A percentile compares a stretch with the other conserved stretches of the same genome.
Evolutionary conservation across 225 moss, liverwort and hornwort species (phyloP).

Genomic region (Marchantia polymorpha): DNA sequence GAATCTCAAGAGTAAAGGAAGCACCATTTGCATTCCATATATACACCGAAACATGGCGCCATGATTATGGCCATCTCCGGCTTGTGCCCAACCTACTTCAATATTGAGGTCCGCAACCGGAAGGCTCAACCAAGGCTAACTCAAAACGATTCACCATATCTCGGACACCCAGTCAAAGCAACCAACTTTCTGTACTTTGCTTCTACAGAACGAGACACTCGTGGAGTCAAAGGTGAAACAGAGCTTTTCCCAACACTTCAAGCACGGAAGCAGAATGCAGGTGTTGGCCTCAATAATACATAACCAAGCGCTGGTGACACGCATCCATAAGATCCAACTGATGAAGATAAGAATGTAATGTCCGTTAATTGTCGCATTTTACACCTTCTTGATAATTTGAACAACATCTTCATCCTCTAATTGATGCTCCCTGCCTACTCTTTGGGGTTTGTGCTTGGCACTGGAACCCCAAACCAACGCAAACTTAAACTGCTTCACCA

Average conservation of each 20-base stretch:
- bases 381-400: conserved; percentile 97
- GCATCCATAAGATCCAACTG: not conserved
- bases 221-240: not conserved
- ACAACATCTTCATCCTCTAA: conserved; percentile 90
- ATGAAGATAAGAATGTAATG: not conserved
- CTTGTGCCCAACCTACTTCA: not conserved
- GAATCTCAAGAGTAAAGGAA: no score
- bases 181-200: not conserved
- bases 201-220: not conserved
- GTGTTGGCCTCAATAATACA: not conserved
- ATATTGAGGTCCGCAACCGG: not conserved
- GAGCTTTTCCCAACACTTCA: not conserved
- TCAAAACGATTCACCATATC: not conserved
- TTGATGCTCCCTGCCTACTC: conserved; percentile 87
- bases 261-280: not conserved
- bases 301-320: not conserved
- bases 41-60: not conserved
- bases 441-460: conserved; percentile 91
- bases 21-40: not conserved
- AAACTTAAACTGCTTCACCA: conserved; percentile 91
- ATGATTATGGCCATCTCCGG: not conserved
- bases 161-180: not conserved
- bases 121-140: not conserved
- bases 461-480: conserved; percentile 97
- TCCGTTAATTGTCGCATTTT: conserved; percentile 7